A percentile compares a stretch with the other conserved stretches of the same genome.
Evolutionary conservation across 768 basidiomycete species (phyloP).

Genomic region (Megacollybia marginata): DNA sequence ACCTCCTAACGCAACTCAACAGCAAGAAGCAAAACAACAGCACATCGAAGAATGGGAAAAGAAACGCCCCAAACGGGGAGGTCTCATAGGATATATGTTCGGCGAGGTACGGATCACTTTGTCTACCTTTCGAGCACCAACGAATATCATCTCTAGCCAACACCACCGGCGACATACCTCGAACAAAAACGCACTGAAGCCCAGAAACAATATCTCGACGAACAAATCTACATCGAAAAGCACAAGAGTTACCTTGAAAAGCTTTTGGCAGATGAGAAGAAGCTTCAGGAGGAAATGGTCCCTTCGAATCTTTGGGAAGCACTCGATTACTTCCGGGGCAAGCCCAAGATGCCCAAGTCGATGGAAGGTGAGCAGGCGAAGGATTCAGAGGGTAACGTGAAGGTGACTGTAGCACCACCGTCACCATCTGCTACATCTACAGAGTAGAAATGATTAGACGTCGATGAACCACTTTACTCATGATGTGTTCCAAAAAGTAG

Average conservation of each 20-base stretch:
- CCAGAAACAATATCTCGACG: slow-evolving; percentile 39
- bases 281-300: slow-evolving; percentile 32
- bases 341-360: slow-evolving; percentile 1
- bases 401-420: too few species aligned
- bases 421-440: too few species aligned
- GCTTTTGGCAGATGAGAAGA: slow-evolving; percentile 30
- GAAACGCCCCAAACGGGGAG: slow-evolving; percentile 12
- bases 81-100: slow-evolving; percentile 31
- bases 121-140: neutral
- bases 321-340: slow-evolving; percentile 20
- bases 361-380: too few species aligned
- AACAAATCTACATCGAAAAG: slow-evolving; percentile 40
- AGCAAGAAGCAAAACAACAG: slow-evolving; percentile 55
- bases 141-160: neutral
- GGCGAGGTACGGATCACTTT: slow-evolving; percentile 13
- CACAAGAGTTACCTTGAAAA: slow-evolving; percentile 40
- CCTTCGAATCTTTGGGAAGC: slow-evolving; percentile 44
- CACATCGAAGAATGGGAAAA: slow-evolving; percentile 80
- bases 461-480: too few species aligned
- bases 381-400: too few species aligned
- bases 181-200: slow-evolving; percentile 47
- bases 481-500: too few species aligned
- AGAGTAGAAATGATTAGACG: too few species aligned
- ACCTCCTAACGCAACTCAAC: too few species aligned
- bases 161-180: slow-evolving; percentile 34